Percentiles rank a stretch among this genome's conserved stretches.
Evolutionary conservation across 257 asterid species (phyloP).

Genomic region (Cordia subcordata): DNA sequence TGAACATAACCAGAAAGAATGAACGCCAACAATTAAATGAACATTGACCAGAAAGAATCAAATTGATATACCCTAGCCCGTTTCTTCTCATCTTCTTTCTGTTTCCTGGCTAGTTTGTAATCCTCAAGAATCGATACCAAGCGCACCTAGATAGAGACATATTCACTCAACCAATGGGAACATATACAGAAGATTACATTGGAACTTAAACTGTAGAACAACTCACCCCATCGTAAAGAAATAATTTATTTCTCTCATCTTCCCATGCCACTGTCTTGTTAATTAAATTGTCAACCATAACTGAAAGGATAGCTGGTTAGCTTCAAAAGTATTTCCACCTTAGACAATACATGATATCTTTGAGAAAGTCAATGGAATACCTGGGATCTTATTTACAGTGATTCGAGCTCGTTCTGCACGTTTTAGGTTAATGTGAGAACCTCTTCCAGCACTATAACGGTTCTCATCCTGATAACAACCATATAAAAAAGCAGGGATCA

Average conservation of each 20-base stretch:
- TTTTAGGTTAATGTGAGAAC: constrained; percentile 82
- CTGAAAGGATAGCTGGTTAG: constrained; percentile 35
- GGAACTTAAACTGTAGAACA: constrained; percentile 13
- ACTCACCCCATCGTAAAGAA: constrained; percentile 91
- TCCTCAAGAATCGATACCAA: constrained; percentile 85
- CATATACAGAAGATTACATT: not conserved
- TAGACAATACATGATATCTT: constrained; percentile 9
- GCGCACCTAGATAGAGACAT: constrained; percentile 51
- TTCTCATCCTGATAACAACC: constrained; percentile 51
- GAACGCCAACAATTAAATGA: too few species aligned
- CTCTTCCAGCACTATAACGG: constrained; percentile 93
- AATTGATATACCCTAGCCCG: constrained; percentile 61
- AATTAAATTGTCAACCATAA: constrained; percentile 69
- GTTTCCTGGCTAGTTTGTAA: constrained; percentile 68
- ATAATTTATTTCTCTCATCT: constrained; percentile 66
- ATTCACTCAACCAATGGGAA: not conserved
- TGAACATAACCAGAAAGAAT: too few species aligned
- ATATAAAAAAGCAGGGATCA: not conserved
- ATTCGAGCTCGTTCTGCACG: constrained; percentile 95
- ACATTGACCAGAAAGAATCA: not conserved
- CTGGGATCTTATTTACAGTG: constrained; percentile 77
- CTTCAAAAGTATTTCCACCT: constrained; percentile 14
- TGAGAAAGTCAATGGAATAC: constrained; percentile 26
- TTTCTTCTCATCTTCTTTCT: constrained; percentile 80
- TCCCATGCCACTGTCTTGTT: constrained; percentile 82